These are phyloP conservation scores for Clitopilus passeckerianus DNA, from an alignment of 768 basidiomycete genomes.

Conservation along the genomic window DNA sequence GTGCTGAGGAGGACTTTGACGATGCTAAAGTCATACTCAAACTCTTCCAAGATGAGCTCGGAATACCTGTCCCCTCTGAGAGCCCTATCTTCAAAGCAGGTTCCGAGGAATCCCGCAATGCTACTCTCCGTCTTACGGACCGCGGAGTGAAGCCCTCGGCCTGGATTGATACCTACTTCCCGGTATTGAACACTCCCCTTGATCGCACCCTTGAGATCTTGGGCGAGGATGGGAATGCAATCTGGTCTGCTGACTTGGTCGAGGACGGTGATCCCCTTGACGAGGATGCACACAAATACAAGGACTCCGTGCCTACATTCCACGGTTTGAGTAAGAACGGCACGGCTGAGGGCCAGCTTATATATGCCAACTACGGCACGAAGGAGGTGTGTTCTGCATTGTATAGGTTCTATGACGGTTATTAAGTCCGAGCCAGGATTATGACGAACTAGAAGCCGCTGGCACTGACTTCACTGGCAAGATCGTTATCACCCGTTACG, in stretches of 20 bases:
- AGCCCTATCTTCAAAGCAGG: slow-evolving; percentile 72
- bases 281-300: slow-evolving; percentile 63
- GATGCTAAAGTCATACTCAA: slow-evolving; percentile 65
- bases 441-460: slow-evolving; percentile 46
- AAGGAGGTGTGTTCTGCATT: slow-evolving; percentile 36
- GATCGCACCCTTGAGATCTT: slow-evolving; percentile 66
- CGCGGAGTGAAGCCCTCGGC: slow-evolving; percentile 48
- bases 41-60: slow-evolving; percentile 64
- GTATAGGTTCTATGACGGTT: not conserved
- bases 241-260: slow-evolving; percentile 70
- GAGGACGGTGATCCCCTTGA: slow-evolving; percentile 72
- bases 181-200: slow-evolving; percentile 76
- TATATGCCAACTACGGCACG: slow-evolving; percentile 80
- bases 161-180: slow-evolving; percentile 89
- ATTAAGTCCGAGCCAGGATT: slow-evolving; percentile 24
- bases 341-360: slow-evolving; percentile 58
- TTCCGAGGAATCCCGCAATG: slow-evolving; percentile 55
- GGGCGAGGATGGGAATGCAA: slow-evolving; percentile 41
- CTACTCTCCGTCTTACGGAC: slow-evolving; percentile 53
- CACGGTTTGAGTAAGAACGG: slow-evolving; percentile 82
- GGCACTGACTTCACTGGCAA: slow-evolving; percentile 75
- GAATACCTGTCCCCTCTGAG: slow-evolving; percentile 34
- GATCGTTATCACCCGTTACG: slow-evolving; percentile 78
- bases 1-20: slow-evolving; percentile 52
- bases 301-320: slow-evolving; percentile 71